A percentile compares a stretch with the other conserved stretches of the same genome.
Conservation (phyloP, 345 rosid genomes). For the Draba incana region DNA sequence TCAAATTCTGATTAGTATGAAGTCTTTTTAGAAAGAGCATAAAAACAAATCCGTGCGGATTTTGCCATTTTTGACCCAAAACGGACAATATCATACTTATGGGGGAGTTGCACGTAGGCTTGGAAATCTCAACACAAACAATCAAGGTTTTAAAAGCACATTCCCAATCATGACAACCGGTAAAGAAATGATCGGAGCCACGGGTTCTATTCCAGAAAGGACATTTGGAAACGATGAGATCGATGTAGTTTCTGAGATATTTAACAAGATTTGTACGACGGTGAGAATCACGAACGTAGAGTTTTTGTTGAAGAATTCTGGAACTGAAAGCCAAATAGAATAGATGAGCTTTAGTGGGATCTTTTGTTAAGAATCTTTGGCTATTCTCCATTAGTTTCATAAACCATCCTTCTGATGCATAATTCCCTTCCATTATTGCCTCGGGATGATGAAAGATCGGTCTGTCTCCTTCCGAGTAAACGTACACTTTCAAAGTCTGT, state of each 20-base stretch:
- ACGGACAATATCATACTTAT: no score
- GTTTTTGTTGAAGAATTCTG: conserved; percentile 58
- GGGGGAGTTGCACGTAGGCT: no score
- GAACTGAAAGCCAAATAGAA: conserved; percentile 84
- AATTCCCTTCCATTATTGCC: conserved; percentile 61
- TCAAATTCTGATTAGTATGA: no score
- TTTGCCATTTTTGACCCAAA: no score
- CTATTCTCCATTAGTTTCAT: conserved; percentile 69
- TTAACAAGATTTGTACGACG: conserved; percentile 53
- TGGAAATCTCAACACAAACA: no score
- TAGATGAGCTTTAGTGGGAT: conserved; percentile 68
- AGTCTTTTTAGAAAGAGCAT: no score
- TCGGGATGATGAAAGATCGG: conserved; percentile 69
- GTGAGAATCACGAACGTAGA: conserved; percentile 69
- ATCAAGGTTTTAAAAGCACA: neutral
- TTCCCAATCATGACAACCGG: conserved; percentile 92
- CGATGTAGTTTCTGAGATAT: conserved; percentile 56
- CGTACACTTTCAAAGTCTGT: conserved; percentile 62
- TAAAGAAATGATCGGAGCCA: conserved; percentile 86
- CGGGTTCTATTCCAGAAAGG: conserved; percentile 81
- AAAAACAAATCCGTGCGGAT: no score
- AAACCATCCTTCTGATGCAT: conserved; percentile 94
- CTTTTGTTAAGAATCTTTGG: conserved; percentile 61
- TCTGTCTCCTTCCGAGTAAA: conserved; percentile 71
- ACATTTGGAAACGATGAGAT: conserved; percentile 54